Evolutionary conservation across 768 basidiomycete genomes (phyloP).

Genomic region (Agrocybe pediades): DNA sequence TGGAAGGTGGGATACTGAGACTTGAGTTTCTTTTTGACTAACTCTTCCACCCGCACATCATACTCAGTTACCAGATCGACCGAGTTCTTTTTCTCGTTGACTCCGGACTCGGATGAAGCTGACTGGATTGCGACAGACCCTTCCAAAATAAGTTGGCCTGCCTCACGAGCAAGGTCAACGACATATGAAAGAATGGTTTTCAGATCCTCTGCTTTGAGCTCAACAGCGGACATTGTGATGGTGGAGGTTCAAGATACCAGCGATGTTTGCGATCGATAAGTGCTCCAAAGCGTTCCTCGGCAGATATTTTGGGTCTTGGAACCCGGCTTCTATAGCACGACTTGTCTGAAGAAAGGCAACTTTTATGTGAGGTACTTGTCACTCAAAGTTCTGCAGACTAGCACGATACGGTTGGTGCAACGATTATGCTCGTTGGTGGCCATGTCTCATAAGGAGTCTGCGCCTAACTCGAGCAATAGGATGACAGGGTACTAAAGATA

Average conservation of each 20-base stretch:
- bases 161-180: conserved; percentile 67
- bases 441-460: background rate
- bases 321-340: too few species aligned
- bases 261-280: background rate
- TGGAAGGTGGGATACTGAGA: conserved; percentile 71
- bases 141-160: conserved; percentile 75
- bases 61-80: conserved; percentile 96
- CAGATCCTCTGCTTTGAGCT: conserved; percentile 52
- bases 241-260: background rate
- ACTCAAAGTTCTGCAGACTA: too few species aligned
- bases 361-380: too few species aligned
- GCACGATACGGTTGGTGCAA: too few species aligned
- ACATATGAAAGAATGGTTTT: conserved; percentile 69
- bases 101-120: conserved; percentile 44
- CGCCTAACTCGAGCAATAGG: too few species aligned
- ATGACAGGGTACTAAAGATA: conserved; percentile 35
- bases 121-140: conserved; percentile 75
- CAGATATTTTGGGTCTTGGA: too few species aligned
- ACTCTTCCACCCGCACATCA: conserved; percentile 87
- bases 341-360: too few species aligned
- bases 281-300: background rate
- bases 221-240: conserved; percentile 32
- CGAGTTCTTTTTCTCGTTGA: conserved; percentile 89
- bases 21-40: conserved; percentile 71
- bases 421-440: too few species aligned